Evolutionary conservation across 768 basidiomycete genomes (phyloP).

Genomic region (Nidularia sp.): DNA sequence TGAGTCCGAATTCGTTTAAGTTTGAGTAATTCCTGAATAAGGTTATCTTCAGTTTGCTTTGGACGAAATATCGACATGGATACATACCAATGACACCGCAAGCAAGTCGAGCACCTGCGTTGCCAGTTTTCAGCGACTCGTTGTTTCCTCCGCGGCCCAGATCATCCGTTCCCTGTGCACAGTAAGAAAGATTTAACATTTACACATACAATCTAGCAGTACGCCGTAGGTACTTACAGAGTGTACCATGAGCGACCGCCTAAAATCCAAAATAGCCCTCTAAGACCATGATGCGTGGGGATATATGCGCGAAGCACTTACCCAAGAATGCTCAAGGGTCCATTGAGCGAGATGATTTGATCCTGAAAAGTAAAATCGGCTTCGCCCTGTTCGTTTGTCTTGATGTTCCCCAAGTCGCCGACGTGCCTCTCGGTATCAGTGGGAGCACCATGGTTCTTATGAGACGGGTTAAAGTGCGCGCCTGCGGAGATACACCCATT

Average conservation of each 20-base stretch:
- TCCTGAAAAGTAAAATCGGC: slow-evolving; percentile 61
- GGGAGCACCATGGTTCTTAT: slow-evolving; percentile 62
- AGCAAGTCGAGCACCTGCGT: slow-evolving; percentile 72
- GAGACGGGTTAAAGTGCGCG: slow-evolving; percentile 73
- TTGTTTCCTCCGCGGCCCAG: slow-evolving; percentile 65
- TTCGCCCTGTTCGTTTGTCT: slow-evolving; percentile 52
- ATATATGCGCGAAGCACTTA: slow-evolving; percentile 21
- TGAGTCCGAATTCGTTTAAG: too few species aligned
- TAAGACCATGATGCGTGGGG: not conserved
- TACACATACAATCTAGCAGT: slow-evolving; percentile 1
- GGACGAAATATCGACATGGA: not conserved
- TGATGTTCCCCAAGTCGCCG: slow-evolving; percentile 75
- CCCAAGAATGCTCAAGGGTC: slow-evolving; percentile 68
- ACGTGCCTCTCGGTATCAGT: slow-evolving; percentile 55
- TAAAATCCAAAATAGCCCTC: slow-evolving; percentile 12
- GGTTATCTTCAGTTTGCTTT: not conserved
- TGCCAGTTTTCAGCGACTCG: slow-evolving; percentile 75
- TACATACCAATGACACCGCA: slow-evolving; percentile 72
- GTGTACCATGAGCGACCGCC: slow-evolving; percentile 75
- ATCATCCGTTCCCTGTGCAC: slow-evolving; percentile 65
- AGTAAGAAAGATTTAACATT: slow-evolving; percentile 1
- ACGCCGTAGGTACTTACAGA: slow-evolving; percentile 32
- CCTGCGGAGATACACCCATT: slow-evolving; percentile 68
- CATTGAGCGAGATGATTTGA: slow-evolving; percentile 59
- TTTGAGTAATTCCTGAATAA: not conserved